Base-by-base conservation (phyloP, 805 yeast species). In the Saccharomycopsis lassenensis region DNA sequence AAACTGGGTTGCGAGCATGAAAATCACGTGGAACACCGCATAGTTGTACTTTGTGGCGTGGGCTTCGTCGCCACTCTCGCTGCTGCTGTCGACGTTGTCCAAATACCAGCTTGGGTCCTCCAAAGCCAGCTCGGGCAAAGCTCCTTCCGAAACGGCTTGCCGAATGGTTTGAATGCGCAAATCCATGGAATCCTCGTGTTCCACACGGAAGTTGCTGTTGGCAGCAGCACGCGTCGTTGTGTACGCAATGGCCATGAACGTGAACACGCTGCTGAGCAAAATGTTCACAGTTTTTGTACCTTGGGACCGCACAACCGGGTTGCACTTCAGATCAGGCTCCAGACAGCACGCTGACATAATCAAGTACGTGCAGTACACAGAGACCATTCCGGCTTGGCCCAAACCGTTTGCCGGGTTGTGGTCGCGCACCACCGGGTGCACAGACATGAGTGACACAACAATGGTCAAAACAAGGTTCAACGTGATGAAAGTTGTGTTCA, bases 151-250 rank as follows among this genome's bases (percentile, higher is more conserved):
- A n/a, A 91, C 95, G 0, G 98, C 98, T 68, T 86, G 91, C 46
- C 78, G 71, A 26, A 91, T 71, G 1, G 96, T 95, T 51, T 83
- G 86, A 43, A 77, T 67, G 44, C 98, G 67, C 78, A 86, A 71
- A 45, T 79, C 85, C 7, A 12, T 11, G 11, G 21, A 12, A 5
- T 22, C 24, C 7, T n/a, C 7, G 5, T 12, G 26, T 8, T 59
- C 42, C 39, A 71, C 68, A 56, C 69, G 58, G 63, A 74, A 71
- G 1, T 78, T 74, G 10, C 82, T 73, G 41, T 76, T 77, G 2
- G 89, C 86, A 4, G 96, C 98, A 1, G 97, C 98, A 46, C 97
- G 71, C 1, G 95, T 86, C 0, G 98, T 91, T 2, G 98, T 91
- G 55, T 91, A 93, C 0, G 96, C 96, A 45, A 91, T 82, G 0